Evolutionary conservation across 768 basidiomycete genomes (phyloP), one percentile per base, ranked within the genome.

Genomic region (Lanmaoa rubissima): DNA sequence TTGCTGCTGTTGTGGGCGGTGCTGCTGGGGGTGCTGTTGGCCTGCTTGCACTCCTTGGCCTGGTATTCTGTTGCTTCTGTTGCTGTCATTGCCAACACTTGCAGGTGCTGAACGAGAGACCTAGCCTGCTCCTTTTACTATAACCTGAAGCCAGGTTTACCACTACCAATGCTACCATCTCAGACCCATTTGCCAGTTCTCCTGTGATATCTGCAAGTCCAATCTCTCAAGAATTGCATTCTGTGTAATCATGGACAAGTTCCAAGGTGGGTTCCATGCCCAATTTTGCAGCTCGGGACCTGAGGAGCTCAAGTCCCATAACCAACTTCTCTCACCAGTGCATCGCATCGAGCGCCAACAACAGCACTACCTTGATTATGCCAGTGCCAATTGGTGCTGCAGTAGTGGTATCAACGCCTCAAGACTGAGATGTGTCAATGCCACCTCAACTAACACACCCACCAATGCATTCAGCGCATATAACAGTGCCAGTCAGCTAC

Each of bases 1-100:
- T 63, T n/a, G 60, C 49, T 40, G 48, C 50, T 35, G 8, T 67
- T 10, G 63, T 40, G 19, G 67, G 67, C 0, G 61, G 61, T 36
- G 56, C 34, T 3, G 54, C 32, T n/a, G 68, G 62, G 17, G 67
- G 68, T n/a, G 59, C 14, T 34, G 17, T 51, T 14, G 61, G 58
- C 31, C 38, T 69, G 16, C 43, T 68, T 1, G 63, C 40, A 16
- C 53, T 69, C 2, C 19, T 60, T 53, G 60, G 12, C 9, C 41
- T 67, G n/a, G 51, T 31, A 3, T 32, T 59, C 0, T 53, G 55
- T 21, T 69, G 41, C 40, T 34, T 52, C 51, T 58, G 58, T 31
- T 57, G 59, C 17, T 66, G 60, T 5, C 50, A 51, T 3, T 54
- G 45, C 14, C 57, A 36, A 38, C 55, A 14, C n/a, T 2, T 53